Evolutionary conservation across 352 stramenopile species (phyloP), one percentile per base, ranked within the genome.

Genomic region (Phytophthora gonapodyides): DNA sequence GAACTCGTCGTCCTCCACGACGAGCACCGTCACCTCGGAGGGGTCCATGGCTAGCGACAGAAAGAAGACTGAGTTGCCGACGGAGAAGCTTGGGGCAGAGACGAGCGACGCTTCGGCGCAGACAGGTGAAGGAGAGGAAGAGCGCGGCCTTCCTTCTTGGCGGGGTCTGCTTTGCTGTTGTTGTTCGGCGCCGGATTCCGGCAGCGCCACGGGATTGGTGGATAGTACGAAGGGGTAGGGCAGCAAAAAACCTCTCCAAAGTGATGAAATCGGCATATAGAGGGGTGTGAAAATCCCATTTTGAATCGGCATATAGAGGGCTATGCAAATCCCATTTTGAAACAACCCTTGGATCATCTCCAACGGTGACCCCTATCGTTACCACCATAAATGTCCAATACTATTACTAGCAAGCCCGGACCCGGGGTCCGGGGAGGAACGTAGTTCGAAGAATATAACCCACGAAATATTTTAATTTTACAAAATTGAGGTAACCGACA

Each of bases 1-100:
- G 67, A 95, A 94, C 76, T 96, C 84, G 49, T 96, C 88, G 61
- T 96, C 88, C 58, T 96, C 88, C 7, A 96, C 88, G 41, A 96
- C 86, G 17, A 96, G 71, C 53, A 96, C 88, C 33, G 87, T 92
- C 54, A 96, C 87, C 77, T 96, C 88, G 5, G 86, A 90, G 46
- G 86, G 86, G 63, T 95, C 85, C 86, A 94, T 94, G 19, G 27
- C 53, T 30, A 35, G 33, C 12, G 9, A 38, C 12, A 27, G 38
- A 35, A 61, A 43, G 31, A 35, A 38, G 56, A 49, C 3, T 40
- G 13, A 41, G 30, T 40, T 27, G 24, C 21, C 11, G 40, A 30
- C 42, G 9, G 45, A 34, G 60, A 50, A 44, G 34, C 36, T 45
- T 38, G 34, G 46, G 61, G 59, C 43, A 67, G 59, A 67, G 59